A percentile compares a stretch with the other conserved stretches of the same genome.
These are phyloP conservation scores for Pythium aquatile DNA, from an alignment of 352 stramenopile genomes.

Conservation along the genomic window DNA sequence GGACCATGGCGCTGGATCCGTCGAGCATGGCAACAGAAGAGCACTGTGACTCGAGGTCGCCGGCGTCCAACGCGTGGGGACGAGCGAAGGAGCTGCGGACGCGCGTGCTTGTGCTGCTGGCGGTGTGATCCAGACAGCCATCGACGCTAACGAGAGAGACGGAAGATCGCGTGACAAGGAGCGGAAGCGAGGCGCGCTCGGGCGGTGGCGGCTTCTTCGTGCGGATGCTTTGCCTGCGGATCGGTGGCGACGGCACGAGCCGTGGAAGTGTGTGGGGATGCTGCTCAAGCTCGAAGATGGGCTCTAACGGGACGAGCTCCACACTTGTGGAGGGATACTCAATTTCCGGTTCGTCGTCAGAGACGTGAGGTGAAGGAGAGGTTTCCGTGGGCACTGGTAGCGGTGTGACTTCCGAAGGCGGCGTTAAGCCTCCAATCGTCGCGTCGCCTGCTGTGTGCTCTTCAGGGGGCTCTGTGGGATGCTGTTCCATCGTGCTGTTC, in stretches of 20 bases:
- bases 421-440: not conserved
- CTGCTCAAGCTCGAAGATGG: not conserved
- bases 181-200: constrained; percentile 4
- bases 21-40: constrained; percentile 36
- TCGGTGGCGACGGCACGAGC: constrained; percentile 4
- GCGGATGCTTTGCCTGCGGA: not conserved
- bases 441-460: not conserved
- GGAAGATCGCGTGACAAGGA: not conserved
- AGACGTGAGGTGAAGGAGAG: not conserved
- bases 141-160: not conserved
- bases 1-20: constrained; percentile 31
- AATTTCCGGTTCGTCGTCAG: not conserved
- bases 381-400: not conserved
- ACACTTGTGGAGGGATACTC: not conserved
- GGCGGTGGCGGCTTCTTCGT: not conserved
- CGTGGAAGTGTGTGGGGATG: not conserved
- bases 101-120: not conserved
- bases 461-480: not conserved
- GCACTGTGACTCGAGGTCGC: constrained; percentile 25
- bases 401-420: not conserved
- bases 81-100: not conserved
- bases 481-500: not conserved
- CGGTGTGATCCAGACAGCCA: constrained; percentile 11
- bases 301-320: not conserved
- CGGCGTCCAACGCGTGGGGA: constrained; percentile 3